phyloP scores from a whole-genome alignment of 768 basidiomycete genomes.

The Boletellus ananiceps region DNA sequence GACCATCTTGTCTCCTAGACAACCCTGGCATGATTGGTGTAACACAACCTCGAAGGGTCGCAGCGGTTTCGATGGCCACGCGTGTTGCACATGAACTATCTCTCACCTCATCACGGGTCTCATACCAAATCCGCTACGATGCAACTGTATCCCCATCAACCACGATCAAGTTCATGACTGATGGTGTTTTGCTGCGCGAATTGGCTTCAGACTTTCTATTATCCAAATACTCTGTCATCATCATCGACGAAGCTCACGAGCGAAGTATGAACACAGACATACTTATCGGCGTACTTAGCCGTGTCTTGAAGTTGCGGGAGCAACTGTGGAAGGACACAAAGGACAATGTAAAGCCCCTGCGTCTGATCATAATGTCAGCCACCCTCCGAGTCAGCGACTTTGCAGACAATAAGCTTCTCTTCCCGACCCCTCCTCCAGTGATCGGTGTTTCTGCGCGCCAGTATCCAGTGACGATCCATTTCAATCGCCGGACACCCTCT shows the following conservation, averaged over 20 bases:
- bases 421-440: constrained; percentile 81
- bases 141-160: constrained; percentile 87
- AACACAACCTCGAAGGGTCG: constrained; percentile 95
- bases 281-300: constrained; percentile 91
- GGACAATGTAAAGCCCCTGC: constrained; percentile 75
- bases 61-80: constrained; percentile 92
- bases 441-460: constrained; percentile 88
- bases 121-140: constrained; percentile 97
- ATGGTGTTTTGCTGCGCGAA: constrained; percentile 93
- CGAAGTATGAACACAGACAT: constrained; percentile 98
- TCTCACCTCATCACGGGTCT: constrained; percentile 73
- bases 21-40: constrained; percentile 98
- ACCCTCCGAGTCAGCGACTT: constrained; percentile 94
- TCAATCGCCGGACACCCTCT: constrained; percentile 76
- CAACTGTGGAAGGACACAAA: constrained; percentile 81
- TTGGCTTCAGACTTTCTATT: constrained; percentile 90
- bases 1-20: constrained; percentile 44
- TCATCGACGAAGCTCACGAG: constrained; percentile 98
- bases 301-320: constrained; percentile 86
- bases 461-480: constrained; percentile 93
- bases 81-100: constrained; percentile 94
- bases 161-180: constrained; percentile 99
- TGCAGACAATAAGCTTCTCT: constrained; percentile 77
- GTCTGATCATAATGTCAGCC: constrained; percentile 98
- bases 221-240: constrained; percentile 88